phyloP scores from a whole-genome alignment of 2,329 filamentous ascomycete species.

The Piedraia hortae region DNA sequence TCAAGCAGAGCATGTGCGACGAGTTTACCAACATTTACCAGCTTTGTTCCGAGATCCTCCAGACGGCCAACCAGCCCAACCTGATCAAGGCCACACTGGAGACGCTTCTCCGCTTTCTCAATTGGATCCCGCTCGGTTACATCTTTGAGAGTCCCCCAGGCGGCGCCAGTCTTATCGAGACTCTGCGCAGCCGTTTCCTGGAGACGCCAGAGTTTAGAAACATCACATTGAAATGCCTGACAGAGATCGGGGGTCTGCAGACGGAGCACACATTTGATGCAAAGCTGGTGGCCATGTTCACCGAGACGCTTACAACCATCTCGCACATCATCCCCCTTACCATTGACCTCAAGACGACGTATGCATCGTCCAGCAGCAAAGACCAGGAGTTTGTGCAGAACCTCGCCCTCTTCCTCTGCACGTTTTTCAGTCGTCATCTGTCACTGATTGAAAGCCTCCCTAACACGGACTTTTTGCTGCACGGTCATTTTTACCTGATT shows the following conservation, averaged over 20 bases:
- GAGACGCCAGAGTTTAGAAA: conserved; percentile 90
- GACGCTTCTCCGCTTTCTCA: conserved; percentile 83
- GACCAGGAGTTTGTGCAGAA: conserved; percentile 98
- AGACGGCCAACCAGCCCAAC: conserved; percentile 63
- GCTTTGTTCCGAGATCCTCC: conserved; percentile 83
- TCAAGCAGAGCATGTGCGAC: conserved; percentile 96
- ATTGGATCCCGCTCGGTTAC: conserved; percentile 96
- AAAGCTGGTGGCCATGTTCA: conserved; percentile 94
- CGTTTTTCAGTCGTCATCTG: conserved; percentile 86
- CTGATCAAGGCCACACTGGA: conserved; percentile 91
- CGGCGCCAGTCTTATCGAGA: conserved; percentile 50
- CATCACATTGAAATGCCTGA: conserved; percentile 84
- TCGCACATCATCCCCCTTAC: conserved; percentile 77
- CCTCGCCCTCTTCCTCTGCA: conserved; percentile 79
- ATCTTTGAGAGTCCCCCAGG: conserved; percentile 73
- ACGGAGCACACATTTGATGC: conserved; percentile 76
- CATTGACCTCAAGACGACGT: conserved; percentile 73
- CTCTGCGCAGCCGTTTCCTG: conserved; percentile 70
- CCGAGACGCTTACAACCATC: conserved; percentile 77
- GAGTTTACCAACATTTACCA: conserved; percentile 98
- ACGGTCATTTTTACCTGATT: conserved; percentile 94
- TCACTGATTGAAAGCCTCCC: conserved; percentile 86
- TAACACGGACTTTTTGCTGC: conserved; percentile 78
- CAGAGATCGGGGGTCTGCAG: conserved; percentile 83
- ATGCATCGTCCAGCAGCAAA: conserved; percentile 65